Percentiles rank a stretch among this genome's conserved stretches.
Conservation (phyloP, 169 alveolate species). For the Theileria annulata region DNA sequence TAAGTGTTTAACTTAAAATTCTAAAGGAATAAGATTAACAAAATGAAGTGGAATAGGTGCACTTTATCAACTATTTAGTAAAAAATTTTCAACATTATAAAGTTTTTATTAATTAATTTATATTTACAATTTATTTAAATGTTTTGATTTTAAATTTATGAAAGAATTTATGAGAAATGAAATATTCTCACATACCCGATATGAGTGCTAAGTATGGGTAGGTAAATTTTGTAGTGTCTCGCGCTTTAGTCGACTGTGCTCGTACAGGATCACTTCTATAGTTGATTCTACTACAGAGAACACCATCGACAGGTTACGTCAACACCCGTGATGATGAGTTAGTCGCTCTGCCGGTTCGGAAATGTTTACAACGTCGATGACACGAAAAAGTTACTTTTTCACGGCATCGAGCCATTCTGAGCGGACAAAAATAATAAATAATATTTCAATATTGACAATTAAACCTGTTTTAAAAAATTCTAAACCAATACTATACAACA, state of each 20-base stretch:
- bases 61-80: too few species aligned
- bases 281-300: constrained; percentile 77
- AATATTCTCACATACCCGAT: constrained; percentile 33
- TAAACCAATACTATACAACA: too few species aligned
- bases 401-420: constrained; percentile 73
- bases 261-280: constrained; percentile 85
- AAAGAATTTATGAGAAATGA: not conserved
- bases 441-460: too few species aligned
- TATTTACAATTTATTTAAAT: not conserved
- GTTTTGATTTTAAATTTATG: not conserved
- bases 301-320: constrained; percentile 83
- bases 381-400: constrained; percentile 53
- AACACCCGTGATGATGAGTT: constrained; percentile 83
- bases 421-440: constrained; percentile 20
- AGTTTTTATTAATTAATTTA: not conserved
- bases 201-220: constrained; percentile 4
- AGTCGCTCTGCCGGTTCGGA: constrained; percentile 78
- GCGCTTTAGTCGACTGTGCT: constrained; percentile 80
- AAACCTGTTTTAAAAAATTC: too few species aligned
- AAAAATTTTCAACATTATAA: too few species aligned
- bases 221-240: not conserved
- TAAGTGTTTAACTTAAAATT: not conserved
- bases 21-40: not conserved
- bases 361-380: constrained; percentile 70
- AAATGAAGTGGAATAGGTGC: not conserved